Evolutionary conservation across 805 yeast species (phyloP), one percentile per base, ranked within the genome.

Genomic region (Suhomyces vadensis): DNA sequence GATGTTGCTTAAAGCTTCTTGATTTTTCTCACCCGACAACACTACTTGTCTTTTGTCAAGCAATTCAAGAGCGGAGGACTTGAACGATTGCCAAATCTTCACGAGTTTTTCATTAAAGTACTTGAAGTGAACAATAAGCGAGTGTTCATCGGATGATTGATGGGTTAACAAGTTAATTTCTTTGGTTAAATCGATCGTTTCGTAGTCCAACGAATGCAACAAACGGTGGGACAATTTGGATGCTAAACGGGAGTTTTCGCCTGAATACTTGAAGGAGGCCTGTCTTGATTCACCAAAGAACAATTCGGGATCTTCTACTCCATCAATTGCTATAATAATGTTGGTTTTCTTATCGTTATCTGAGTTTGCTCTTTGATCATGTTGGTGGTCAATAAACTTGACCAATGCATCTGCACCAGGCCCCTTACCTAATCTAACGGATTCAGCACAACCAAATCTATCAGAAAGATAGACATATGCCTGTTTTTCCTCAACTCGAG

Each of bases 401-500:
- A 63, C 50, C 16, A 52, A 42, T 22, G 51, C 46, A 1, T 55
- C 50, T 22, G 64, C 61, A 17, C 56, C 49, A n/a, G 58, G 52
- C 17, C 66, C 67, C 13, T 56, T 52, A 19, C 67, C 68, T 31
- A 75, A 45, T 24, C 59, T 53, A 49, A 66, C 69, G 46, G 58
- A 57, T 17, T 63, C 65, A 17, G 74, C 64, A 19, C 71, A 64
- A 17, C 66, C 77, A 41, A 74, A 64, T 44, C 65, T 68, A 50
- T 75, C 79, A 29, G 78, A 74, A 48, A 77, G 65, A 52, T 71
- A 74, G 43, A 69, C 55, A 24, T 67, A 56, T 2, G 78, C 72
- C 39, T 69, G 71, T 20, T 56, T 31, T 19, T 40, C 37, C 6
- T 36, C 22, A 26, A 46, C 31, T 10, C 17, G 9, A 13, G 47